These are phyloP conservation scores for Malus asiatica DNA, from an alignment of 306 rosid genomes.

Conservation along the genomic window DNA sequence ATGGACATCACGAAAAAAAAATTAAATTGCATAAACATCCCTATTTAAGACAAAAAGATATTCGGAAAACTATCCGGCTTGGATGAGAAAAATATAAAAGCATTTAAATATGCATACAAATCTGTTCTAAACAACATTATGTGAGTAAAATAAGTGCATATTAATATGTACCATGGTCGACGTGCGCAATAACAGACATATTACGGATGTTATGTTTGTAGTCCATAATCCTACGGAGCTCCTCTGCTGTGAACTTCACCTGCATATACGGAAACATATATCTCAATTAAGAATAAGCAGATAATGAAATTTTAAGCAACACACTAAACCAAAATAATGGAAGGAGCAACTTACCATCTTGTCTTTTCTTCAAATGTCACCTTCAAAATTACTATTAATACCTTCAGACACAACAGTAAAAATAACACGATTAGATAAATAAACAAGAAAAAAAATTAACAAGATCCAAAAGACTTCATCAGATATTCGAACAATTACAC, in stretches of 20 bases:
- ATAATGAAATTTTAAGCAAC: background rate
- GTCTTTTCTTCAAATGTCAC: constrained; percentile 19
- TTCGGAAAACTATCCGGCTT: background rate
- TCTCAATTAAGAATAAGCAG: constrained; percentile 2
- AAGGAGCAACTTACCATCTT: constrained; percentile 46
- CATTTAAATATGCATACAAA: background rate
- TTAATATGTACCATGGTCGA: constrained; percentile 55
- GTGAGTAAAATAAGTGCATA: background rate
- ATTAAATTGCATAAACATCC: background rate
- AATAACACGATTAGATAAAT: background rate
- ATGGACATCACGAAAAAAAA: background rate
- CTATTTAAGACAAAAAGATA: background rate
- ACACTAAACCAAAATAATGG: background rate
- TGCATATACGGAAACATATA: constrained; percentile 21
- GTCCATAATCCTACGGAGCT: constrained; percentile 88
- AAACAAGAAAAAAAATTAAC: background rate
- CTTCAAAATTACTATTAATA: background rate
- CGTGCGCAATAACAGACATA: constrained; percentile 94
- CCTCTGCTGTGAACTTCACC: constrained; percentile 97
- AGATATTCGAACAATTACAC: background rate
- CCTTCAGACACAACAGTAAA: background rate
- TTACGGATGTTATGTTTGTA: constrained; percentile 79
- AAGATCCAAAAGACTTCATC: background rate
- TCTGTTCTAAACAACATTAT: background rate
- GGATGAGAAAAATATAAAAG: background rate